Percentiles rank a stretch among this genome's conserved stretches.
Conservation (phyloP, 2,329 filamentous ascomycete species). For the Fusarium sp. region DNA sequence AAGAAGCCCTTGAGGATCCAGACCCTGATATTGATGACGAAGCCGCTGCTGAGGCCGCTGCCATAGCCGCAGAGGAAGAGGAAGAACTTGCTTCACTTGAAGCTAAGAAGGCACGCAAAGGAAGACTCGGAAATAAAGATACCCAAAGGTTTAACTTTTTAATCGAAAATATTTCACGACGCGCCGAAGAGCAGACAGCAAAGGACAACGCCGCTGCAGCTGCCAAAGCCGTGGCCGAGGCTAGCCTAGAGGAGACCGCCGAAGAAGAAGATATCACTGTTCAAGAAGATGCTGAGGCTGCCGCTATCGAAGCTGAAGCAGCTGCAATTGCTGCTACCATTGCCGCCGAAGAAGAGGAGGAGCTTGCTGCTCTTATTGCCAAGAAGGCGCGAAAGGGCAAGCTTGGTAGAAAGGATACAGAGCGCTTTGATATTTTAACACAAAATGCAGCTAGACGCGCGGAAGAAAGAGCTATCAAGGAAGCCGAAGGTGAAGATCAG, state of each 20-base stretch:
- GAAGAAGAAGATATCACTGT: constrained; percentile 46
- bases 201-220: constrained; percentile 52
- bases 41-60: constrained; percentile 23
- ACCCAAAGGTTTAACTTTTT: constrained; percentile 59
- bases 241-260: constrained; percentile 22
- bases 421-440: constrained; percentile 33
- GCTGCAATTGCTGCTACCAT: constrained; percentile 15
- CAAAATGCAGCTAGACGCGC: constrained; percentile 34
- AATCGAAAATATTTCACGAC: constrained; percentile 51
- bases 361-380: constrained; percentile 27
- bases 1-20: constrained; percentile 12
- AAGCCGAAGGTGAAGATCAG: constrained; percentile 22
- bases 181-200: constrained; percentile 53
- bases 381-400: constrained; percentile 42
- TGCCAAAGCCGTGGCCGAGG: constrained; percentile 46
- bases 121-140: constrained; percentile 59
- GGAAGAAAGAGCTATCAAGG: constrained; percentile 27
- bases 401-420: constrained; percentile 43
- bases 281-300: constrained; percentile 32
- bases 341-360: constrained; percentile 37
- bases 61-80: constrained; percentile 49
- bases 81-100: constrained; percentile 57
- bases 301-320: constrained; percentile 15
- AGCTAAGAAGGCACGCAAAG: constrained; percentile 64
- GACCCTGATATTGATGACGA: constrained; percentile 17